Evolutionary conservation across 2,329 filamentous ascomycete genomes (phyloP), one percentile per base, ranked within the genome.

Genomic region (Sclerotinia trifoliorum): DNA sequence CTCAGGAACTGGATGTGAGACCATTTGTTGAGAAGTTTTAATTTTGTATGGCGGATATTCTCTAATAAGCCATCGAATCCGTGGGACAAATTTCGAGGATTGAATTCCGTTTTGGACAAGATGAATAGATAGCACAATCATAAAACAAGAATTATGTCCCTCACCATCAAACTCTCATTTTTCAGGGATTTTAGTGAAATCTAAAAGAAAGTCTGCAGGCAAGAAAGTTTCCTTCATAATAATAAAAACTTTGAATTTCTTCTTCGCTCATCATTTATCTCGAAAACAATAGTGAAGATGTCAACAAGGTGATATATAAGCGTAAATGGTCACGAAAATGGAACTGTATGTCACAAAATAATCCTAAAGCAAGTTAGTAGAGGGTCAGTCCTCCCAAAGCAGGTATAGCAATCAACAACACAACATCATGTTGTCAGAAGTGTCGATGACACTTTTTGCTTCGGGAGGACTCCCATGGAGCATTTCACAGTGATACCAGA

Each of bases 251-350:
- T 80, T 79, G 75, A 78, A 77, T 81, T 95, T 85, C 76, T 80
- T 97, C 84, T 97, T 85, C 91, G 93, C 93, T 87, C 94, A 86
- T 88, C 88, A 91, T 96, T 88, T 97, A 97, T 90, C 93, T 92
- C 88, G 87, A 87, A 85, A 90, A 88, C 89, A 91, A 92, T 90
- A 77, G 83, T 80, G 75, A 76, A 81, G 69, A 73, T 69, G 55
- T 89, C 86, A 85, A 89, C 87, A 88, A 89, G 92, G 91, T 90
- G 92, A 96, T 96, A 93, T 87, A 82, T 85, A 90, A 88, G 92
- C 92, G 91, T 82, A 49, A 42, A 21, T 56, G 19, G 21, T 60
- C 54, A 62, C 57, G 19, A 26, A 26, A 56, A n/a, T 3, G n/a
- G 39, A 3, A 29, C 29, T 46, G 1, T 26, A 21, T 24, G 24